Evolutionary conservation across 257 asterid species (phyloP), one percentile per base, ranked within the genome.

Genomic region (Scutellaria barbata): DNA sequence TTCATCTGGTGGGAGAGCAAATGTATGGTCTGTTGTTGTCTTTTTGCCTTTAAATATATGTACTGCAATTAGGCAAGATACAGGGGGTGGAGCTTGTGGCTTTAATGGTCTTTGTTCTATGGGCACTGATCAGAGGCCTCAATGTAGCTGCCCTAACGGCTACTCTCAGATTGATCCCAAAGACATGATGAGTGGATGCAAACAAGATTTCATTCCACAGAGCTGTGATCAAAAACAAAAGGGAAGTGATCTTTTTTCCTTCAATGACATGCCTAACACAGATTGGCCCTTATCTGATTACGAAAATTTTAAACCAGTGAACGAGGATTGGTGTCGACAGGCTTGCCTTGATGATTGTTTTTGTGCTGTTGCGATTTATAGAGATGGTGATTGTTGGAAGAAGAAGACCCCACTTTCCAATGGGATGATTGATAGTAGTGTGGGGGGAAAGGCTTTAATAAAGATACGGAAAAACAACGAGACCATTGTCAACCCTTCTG

Each of bases 281-380:
- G 75, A 77, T 47, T 83, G 84, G 85, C 84, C 84, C 0, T 0
- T 0, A 0, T 41, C 75, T 2, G 76, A 83, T 8, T 74, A 67
- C 12, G 56, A 60, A 8, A 1, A 5, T 10, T 61, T 71, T 10
- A 10, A 2, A 0, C 52, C 60, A 1, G 77, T 75, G 0, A 40
- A 17, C 6, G 79, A 76, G 74, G 74, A 74, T 0, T 68, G 68
- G 45, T 85, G 90, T 50, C 18, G 62, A 40, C 45, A 50, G 51
- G 17, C 47, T n/a, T 87, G 89, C 63, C 76, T 84, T 46, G 42
- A 25, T 18, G 92, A 87, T 73, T 84, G 89, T 41, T 68, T 76
- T 1, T 87, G 89, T 73, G 88, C 76, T 55, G 84, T 53, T 64
- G 85, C 84, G 4, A 14, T 75, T 13, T 74, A 16, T 40, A 22